These are phyloP conservation scores for Dictyostelium citrinum DNA, from an alignment of 78 protist species.

Conservation along the genomic window DNA sequence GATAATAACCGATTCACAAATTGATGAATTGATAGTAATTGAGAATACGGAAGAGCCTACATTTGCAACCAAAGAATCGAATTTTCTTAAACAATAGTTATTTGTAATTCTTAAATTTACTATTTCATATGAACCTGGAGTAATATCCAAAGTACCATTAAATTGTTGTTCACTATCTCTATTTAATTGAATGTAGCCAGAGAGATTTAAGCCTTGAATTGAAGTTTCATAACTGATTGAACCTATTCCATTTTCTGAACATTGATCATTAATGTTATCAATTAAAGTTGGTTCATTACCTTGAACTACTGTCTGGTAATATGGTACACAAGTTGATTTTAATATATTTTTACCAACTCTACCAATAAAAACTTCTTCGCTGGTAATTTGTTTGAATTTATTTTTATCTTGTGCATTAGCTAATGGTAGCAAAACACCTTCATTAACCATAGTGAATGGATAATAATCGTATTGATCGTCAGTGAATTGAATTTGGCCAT, in stretches of 20 bases:
- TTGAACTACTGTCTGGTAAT: accelerated
- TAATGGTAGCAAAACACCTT: neutral
- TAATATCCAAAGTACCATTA: neutral
- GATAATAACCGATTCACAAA: neutral
- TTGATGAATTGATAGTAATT: neutral
- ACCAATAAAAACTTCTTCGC: neutral
- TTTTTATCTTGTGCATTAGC: neutral
- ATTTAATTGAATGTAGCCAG: neutral
- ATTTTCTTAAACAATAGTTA: neutral
- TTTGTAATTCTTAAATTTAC: neutral
- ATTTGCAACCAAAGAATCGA: neutral
- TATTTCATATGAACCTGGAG: neutral
- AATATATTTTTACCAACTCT: neutral
- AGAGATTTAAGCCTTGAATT: neutral
- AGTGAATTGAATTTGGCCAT: neutral
- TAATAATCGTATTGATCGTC: neutral
- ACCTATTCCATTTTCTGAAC: neutral
- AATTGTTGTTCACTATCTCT: neutral
- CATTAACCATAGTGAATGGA: neutral
- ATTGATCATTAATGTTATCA: neutral
- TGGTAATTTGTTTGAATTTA: neutral
- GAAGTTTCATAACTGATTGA: neutral
- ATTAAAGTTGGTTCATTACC: neutral
- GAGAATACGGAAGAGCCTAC: neutral
- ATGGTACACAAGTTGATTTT: neutral